A percentile compares a stretch with the other conserved stretches of the same genome.
Evolutionary conservation across 768 basidiomycete genomes (phyloP).

Genomic region (Phlebiopsis flavidoalba): DNA sequence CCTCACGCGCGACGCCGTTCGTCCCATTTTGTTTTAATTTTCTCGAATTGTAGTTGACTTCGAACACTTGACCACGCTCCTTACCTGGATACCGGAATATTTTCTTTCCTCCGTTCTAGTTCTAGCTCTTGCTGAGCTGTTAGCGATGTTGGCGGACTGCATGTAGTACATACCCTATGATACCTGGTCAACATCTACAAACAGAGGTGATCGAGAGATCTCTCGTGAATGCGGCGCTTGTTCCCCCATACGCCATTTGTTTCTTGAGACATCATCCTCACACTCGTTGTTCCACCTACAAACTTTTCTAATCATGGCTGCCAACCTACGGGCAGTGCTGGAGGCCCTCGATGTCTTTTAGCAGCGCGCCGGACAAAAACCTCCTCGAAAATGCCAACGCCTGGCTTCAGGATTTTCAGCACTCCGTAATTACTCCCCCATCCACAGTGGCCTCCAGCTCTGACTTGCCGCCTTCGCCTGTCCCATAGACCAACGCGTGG

Average conservation of each 20-base stretch:
- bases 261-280: slow-evolving; percentile 1
- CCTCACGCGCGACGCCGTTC: slow-evolving; percentile 21
- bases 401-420: slow-evolving; percentile 98
- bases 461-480: slow-evolving; percentile 56
- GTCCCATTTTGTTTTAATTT: slow-evolving; percentile 18
- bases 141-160: slow-evolving; percentile 20
- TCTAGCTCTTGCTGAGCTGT: slow-evolving; percentile 17
- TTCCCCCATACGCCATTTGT: background rate
- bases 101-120: slow-evolving; percentile 19
- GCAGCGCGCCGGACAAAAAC: slow-evolving; percentile 73
- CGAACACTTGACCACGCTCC: slow-evolving; percentile 47
- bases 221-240: slow-evolving; percentile 7
- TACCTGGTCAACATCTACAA: slow-evolving; percentile 25
- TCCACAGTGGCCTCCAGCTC: slow-evolving; percentile 50
- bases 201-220: slow-evolving; percentile 15
- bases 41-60: slow-evolving; percentile 18
- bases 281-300: slow-evolving; percentile 2
- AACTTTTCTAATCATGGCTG: slow-evolving; percentile 7
- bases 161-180: slow-evolving; percentile 24
- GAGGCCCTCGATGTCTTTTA: slow-evolving; percentile 78
- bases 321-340: slow-evolving; percentile 62
- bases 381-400: slow-evolving; percentile 84
- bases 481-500: slow-evolving; percentile 95
- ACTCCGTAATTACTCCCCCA: slow-evolving; percentile 91
- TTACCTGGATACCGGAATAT: slow-evolving; percentile 27